Percentiles rank a stretch among this genome's conserved stretches.
Conservation (phyloP, 768 basidiomycete species). For the Tephrocybe rancida region DNA sequence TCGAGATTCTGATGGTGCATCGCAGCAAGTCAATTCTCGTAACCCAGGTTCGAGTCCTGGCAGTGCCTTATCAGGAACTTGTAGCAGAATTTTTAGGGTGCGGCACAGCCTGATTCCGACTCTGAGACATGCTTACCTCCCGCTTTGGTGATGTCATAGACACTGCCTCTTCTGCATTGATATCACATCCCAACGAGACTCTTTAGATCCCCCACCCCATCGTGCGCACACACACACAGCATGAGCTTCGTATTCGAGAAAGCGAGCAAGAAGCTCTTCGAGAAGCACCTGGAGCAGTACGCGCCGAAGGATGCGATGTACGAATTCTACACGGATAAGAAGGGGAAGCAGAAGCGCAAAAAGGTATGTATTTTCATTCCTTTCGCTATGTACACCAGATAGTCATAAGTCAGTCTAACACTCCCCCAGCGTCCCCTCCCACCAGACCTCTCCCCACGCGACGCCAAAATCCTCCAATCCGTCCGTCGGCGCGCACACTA, state of each 20-base stretch:
- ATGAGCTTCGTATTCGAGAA: conserved; percentile 38
- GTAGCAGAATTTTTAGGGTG: no score
- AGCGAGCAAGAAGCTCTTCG: conserved; percentile 66
- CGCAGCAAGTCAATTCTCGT: no score
- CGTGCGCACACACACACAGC: no score
- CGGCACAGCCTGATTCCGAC: not conserved
- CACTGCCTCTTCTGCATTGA: no score
- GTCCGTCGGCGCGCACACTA: conserved; percentile 80
- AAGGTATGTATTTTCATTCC: conserved; percentile 62
- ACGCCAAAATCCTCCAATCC: conserved; percentile 71
- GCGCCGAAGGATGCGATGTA: conserved; percentile 76
- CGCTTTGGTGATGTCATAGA: no score
- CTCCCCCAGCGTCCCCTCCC: conserved; percentile 64
- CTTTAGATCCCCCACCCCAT: no score
- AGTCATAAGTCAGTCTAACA: not conserved
- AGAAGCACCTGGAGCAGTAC: conserved; percentile 65
- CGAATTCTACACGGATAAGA: conserved; percentile 57
- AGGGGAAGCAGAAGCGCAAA: conserved; percentile 57
- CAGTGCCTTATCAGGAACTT: no score
- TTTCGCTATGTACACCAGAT: not conserved
- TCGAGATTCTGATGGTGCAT: conserved; percentile 16
- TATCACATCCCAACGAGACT: no score
- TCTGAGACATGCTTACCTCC: not conserved
- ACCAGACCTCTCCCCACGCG: conserved; percentile 77
- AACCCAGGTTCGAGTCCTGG: conserved; percentile 6